phyloP scores from a whole-genome alignment of 2,329 filamentous ascomycete species.

The Fusarium succisae region DNA sequence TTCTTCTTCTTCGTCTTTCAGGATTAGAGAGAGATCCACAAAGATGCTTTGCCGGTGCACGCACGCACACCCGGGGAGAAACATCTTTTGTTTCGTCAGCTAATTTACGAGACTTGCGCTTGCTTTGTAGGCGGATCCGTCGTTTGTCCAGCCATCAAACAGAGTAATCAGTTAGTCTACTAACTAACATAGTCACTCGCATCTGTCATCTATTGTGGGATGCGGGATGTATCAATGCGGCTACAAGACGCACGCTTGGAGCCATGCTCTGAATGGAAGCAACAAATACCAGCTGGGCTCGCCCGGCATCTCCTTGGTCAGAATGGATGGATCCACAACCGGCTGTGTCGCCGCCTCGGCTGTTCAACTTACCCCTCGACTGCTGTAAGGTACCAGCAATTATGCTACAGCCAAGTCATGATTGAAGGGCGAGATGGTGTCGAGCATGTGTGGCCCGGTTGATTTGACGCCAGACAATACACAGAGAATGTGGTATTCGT shows the following conservation, averaged over 20 bases:
- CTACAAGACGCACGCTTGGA: not conserved
- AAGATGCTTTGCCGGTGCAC: constrained; percentile 1
- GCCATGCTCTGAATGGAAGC: not conserved
- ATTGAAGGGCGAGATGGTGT: constrained; percentile 5
- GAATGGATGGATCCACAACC: constrained; percentile 22
- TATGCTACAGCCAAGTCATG: constrained; percentile 20
- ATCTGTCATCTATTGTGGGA: not conserved
- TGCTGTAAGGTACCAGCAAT: constrained; percentile 35
- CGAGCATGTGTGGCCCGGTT: not conserved
- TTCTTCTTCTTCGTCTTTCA: not conserved
- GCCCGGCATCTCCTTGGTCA: constrained; percentile 20
- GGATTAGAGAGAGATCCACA: constrained; percentile 15
- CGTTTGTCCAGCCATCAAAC: constrained; percentile 8
- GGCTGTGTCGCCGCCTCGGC: constrained; percentile 22
- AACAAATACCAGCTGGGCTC: constrained; percentile 23
- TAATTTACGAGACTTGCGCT: not conserved
- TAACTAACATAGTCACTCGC: not conserved
- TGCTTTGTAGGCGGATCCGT: constrained; percentile 13
- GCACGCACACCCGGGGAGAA: constrained; percentile 20
- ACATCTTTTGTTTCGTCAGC: constrained; percentile 1
- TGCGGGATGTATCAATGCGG: not conserved
- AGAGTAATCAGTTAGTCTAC: not conserved
- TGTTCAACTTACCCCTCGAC: constrained; percentile 22
- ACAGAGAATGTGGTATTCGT: not conserved
- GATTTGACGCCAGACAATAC: not conserved